Evolutionary conservation across 768 basidiomycete genomes (phyloP).

Genomic region (Pleurotus citrinopileatus): DNA sequence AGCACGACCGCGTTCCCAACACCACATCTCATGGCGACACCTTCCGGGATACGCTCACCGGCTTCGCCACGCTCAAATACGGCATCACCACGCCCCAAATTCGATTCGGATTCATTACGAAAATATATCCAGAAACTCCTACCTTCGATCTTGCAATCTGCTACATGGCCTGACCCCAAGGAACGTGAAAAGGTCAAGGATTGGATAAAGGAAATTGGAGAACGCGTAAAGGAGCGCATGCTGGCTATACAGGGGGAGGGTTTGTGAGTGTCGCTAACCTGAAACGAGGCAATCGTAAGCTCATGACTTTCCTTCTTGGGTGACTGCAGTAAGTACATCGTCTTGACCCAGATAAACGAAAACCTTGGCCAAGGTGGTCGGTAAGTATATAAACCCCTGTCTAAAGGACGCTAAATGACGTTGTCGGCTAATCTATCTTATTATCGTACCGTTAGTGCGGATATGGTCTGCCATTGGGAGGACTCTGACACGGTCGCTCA

Average conservation of each 20-base stretch:
- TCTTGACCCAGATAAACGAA: conserved; percentile 82
- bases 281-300: conserved; percentile 10
- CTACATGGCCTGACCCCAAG: conserved; percentile 63
- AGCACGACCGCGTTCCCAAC: background rate
- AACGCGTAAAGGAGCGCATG: conserved; percentile 85
- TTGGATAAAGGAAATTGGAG: conserved; percentile 84
- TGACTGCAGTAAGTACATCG: conserved; percentile 89
- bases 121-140: conserved; percentile 83
- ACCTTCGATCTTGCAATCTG: conserved; percentile 60
- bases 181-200: conserved; percentile 68
- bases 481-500: conserved; percentile 76
- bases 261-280: conserved; percentile 55
- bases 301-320: too few species aligned
- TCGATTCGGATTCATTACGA: conserved; percentile 72
- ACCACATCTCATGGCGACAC: conserved; percentile 19
- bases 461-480: conserved; percentile 87
- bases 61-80: conserved; percentile 59
- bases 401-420: conserved; percentile 13
- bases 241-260: conserved; percentile 77
- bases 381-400: conserved; percentile 38
- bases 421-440: conserved; percentile 11
- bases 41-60: conserved; percentile 57
- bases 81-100: conserved; percentile 54
- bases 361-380: conserved; percentile 83
- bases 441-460: too few species aligned